Base-by-base conservation (phyloP, 2,329 filamentous ascomycete genomes). In the Colletotrichum scovillei region DNA sequence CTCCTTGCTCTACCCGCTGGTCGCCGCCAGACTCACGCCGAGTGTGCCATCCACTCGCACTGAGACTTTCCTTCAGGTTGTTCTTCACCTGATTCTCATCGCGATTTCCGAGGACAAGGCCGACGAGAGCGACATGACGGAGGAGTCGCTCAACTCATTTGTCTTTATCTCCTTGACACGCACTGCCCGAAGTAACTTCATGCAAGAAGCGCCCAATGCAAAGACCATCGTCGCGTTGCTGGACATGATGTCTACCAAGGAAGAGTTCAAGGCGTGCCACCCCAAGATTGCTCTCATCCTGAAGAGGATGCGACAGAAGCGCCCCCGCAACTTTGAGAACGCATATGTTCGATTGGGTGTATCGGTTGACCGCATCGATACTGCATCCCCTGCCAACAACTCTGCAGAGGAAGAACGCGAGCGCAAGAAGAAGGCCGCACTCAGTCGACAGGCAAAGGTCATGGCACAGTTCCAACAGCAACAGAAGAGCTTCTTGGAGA, bases 381-480 rank as follows among this genome's bases (percentile, higher is more conserved):
- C 94, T 5, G 92, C 92, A 4, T 97, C 95, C 1, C 95, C 95
- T n/a, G 93, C 93, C 16, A 89, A 87, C 68, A 88, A 87, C 67
- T 87, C 90, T 6, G 90, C 88, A 49, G 92, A 94, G 72, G 93
- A 93, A 76, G 94, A 96, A 79, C 89, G 91, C 19, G 94, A 96
- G 81, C 86, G 91, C 74, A 98, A 96, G 86, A 99, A 98, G 87
- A 93, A 94, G 82, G 94, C 96, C 65, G 97, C 97, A 0, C 84
- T 95, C 53, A 96, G 95, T 77, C 91, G 97, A 26, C 95, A 98
- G 82, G 95, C 95, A 2, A 93, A 92, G 79, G 95, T 99, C 38
- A 98, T 99, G 95, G 97, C 95, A 1, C 95, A 98, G 80, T 98
- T 99, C 83, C 97, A 98, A 81, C 93, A 98, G 80, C 96, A 99